Conservation (phyloP, 2,329 filamentous ascomycete genomes). For the Penicillium hordei region DNA sequence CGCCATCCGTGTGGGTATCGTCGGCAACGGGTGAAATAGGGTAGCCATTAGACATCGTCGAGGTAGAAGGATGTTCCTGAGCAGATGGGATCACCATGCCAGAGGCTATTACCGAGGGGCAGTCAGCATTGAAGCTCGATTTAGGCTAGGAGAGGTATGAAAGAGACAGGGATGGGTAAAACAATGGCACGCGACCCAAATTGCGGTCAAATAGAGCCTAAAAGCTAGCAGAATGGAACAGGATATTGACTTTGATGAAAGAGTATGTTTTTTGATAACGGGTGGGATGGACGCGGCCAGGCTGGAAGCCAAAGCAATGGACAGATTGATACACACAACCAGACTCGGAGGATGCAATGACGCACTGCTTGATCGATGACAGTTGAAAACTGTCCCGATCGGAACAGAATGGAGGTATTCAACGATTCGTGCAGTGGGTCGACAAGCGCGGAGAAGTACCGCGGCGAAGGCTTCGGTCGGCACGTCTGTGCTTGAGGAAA, state of each 20-base stretch:
- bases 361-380: slow-evolving; percentile 18
- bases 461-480: slow-evolving; percentile 35
- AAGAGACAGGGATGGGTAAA: slow-evolving; percentile 26
- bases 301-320: slow-evolving; percentile 26
- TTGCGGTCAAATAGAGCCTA: slow-evolving; percentile 26
- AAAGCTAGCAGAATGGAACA: slow-evolving; percentile 25
- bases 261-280: slow-evolving; percentile 40
- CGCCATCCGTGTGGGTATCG: slow-evolving; percentile 31
- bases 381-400: slow-evolving; percentile 19
- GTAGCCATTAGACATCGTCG: slow-evolving; percentile 39
- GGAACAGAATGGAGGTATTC: slow-evolving; percentile 23
- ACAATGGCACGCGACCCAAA: slow-evolving; percentile 37
- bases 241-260: slow-evolving; percentile 37
- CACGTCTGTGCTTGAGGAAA: slow-evolving; percentile 29
- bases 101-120: slow-evolving; percentile 39
- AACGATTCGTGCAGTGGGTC: slow-evolving; percentile 39
- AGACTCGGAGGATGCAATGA: slow-evolving; percentile 19
- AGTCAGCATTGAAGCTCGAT: slow-evolving; percentile 45
- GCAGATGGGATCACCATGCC: slow-evolving; percentile 48
- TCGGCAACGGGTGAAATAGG: slow-evolving; percentile 28
- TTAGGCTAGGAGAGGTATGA: slow-evolving; percentile 17
- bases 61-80: slow-evolving; percentile 35
- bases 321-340: slow-evolving; percentile 23
- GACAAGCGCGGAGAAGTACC: slow-evolving; percentile 42
- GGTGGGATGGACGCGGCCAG: slow-evolving; percentile 37